Percentiles rank a stretch among this genome's conserved stretches.
phyloP scores from a whole-genome alignment of 495 filamentous ascomycete species.

The Neurospora tetraspora region DNA sequence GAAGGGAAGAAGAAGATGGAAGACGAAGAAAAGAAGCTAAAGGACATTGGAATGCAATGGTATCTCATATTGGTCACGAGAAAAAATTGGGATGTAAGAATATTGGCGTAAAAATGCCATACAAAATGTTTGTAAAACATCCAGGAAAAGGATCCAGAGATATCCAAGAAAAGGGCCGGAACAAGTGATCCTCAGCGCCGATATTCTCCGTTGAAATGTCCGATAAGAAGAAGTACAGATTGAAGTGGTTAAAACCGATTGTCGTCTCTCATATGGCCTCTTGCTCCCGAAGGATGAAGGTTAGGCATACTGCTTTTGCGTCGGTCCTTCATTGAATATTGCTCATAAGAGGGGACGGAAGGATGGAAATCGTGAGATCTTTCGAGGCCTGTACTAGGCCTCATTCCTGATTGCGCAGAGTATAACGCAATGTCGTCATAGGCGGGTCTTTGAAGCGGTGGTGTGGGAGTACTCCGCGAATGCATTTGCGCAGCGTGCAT shows the following conservation, averaged over 20 bases:
- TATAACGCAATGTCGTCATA: neutral
- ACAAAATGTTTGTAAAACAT: neutral
- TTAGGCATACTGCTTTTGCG: constrained; percentile 35
- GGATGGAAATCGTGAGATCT: neutral
- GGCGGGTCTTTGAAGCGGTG: constrained; percentile 28
- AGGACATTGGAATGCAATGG: neutral
- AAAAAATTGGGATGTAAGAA: neutral
- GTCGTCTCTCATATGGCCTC: constrained; percentile 37
- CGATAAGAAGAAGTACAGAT: neutral
- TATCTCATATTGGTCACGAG: neutral
- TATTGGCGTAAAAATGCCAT: neutral
- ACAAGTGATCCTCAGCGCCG: neutral
- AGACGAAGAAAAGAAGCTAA: neutral
- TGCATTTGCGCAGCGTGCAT: constrained; percentile 24
- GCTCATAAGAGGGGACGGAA: neutral
- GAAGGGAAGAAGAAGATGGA: neutral
- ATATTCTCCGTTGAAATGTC: neutral
- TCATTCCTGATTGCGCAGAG: neutral
- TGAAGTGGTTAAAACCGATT: constrained; percentile 15
- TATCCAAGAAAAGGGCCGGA: neutral
- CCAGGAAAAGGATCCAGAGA: neutral
- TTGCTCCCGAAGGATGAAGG: constrained; percentile 18
- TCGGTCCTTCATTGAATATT: constrained; percentile 16
- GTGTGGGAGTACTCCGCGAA: constrained; percentile 30
- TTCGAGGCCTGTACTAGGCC: neutral